Conservation (phyloP, 805 yeast species). For the Wickerhamomyces tratensis region DNA sequence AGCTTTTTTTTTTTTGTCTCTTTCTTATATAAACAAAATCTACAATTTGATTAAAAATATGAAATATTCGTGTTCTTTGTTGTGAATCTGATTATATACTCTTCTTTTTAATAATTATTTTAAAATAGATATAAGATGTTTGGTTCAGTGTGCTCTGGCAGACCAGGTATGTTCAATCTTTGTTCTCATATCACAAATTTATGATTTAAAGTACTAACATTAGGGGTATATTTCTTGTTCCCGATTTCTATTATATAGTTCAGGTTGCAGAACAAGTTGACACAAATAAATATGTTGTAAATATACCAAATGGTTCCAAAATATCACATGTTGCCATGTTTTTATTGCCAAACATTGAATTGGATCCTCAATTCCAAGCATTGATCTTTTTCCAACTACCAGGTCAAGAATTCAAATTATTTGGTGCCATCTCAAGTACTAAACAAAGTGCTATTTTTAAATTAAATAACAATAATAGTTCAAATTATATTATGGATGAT, state of each 20-base stretch:
- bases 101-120: too few relatives aligned
- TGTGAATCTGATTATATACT: too few relatives aligned
- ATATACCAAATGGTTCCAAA: slow-evolving; percentile 50
- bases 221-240: too few relatives aligned
- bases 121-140: slow-evolving; percentile 33
- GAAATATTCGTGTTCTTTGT: too few relatives aligned
- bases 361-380: slow-evolving; percentile 69
- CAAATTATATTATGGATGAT: slow-evolving; percentile 38
- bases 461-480: slow-evolving; percentile 37
- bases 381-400: slow-evolving; percentile 78
- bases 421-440: slow-evolving; percentile 49
- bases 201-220: too few relatives aligned
- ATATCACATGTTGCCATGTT: slow-evolving; percentile 79
- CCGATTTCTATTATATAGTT: slow-evolving; percentile 11
- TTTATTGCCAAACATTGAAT: slow-evolving; percentile 69
- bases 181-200: background rate
- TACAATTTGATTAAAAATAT: too few relatives aligned
- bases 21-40: too few relatives aligned
- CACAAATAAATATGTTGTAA: slow-evolving; percentile 53
- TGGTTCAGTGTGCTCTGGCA: slow-evolving; percentile 69
- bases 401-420: slow-evolving; percentile 44
- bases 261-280: slow-evolving; percentile 57
- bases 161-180: slow-evolving; percentile 33
- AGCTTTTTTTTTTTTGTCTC: background rate
- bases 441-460: slow-evolving; percentile 93